A percentile compares a stretch with the other conserved stretches of the same genome.
phyloP scores from a whole-genome alignment of 2,329 filamentous ascomycete genomes.

The Leptosphaerulina australis region DNA sequence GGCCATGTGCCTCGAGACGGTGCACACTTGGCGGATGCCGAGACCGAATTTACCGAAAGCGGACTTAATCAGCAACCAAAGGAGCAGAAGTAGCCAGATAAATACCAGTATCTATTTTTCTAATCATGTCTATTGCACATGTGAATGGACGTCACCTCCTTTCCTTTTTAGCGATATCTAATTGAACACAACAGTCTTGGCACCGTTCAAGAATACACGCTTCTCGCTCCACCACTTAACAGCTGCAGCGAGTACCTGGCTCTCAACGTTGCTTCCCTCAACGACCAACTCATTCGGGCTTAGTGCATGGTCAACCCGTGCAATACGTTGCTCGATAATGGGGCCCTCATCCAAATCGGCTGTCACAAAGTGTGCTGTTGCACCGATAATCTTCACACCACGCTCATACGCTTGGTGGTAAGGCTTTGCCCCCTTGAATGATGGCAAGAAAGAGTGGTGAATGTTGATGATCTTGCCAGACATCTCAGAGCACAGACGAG shows the following conservation, averaged over 20 bases:
- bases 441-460: slow-evolving; percentile 84
- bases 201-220: slow-evolving; percentile 76
- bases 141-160: background rate
- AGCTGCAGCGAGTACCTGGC: slow-evolving; percentile 78
- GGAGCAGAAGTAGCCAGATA: background rate
- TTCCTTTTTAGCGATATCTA: slow-evolving; percentile 30
- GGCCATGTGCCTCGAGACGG: slow-evolving; percentile 19
- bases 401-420: slow-evolving; percentile 88
- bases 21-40: slow-evolving; percentile 13
- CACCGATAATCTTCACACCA: slow-evolving; percentile 87
- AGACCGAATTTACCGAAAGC: slow-evolving; percentile 8
- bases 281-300: slow-evolving; percentile 76
- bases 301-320: slow-evolving; percentile 77
- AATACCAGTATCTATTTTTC: background rate
- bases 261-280: slow-evolving; percentile 83
- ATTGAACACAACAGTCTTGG: slow-evolving; percentile 80
- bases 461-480: slow-evolving; percentile 90
- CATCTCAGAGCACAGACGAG: slow-evolving; percentile 76
- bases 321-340: slow-evolving; percentile 84
- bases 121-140: background rate
- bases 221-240: slow-evolving; percentile 85
- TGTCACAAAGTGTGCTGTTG: slow-evolving; percentile 85
- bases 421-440: slow-evolving; percentile 86
- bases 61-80: background rate
- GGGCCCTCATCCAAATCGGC: slow-evolving; percentile 84